phyloP scores from a whole-genome alignment of 2,329 filamentous ascomycete genomes.

The Fusarium nurragi region DNA sequence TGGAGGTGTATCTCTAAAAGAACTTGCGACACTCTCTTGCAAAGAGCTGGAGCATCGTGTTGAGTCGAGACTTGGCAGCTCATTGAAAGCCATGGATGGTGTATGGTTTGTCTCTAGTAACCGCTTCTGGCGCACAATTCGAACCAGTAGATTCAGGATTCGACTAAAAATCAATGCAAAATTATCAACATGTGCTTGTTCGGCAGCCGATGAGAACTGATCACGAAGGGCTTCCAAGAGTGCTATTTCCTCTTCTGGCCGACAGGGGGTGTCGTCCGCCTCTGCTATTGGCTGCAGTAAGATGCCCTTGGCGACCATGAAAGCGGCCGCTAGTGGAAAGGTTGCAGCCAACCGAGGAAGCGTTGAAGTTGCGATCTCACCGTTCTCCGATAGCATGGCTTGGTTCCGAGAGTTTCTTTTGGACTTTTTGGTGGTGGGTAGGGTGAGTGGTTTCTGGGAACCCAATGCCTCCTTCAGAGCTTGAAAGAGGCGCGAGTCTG shows the following conservation, averaged over 20 bases:
- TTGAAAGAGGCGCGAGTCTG: constrained; percentile 23
- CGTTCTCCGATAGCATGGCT: constrained; percentile 2
- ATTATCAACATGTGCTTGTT: constrained; percentile 34
- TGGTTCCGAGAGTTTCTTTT: background rate
- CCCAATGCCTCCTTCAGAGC: constrained; percentile 29
- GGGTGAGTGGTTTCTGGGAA: background rate
- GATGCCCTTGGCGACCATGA: constrained; percentile 32
- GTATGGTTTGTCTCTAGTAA: constrained; percentile 22
- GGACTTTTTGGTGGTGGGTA: background rate
- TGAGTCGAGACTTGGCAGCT: constrained; percentile 39
- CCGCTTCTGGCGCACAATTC: constrained; percentile 33
- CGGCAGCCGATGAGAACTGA: constrained; percentile 25
- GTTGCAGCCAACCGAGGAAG: constrained; percentile 34
- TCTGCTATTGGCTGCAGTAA: constrained; percentile 30
- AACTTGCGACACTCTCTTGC: constrained; percentile 26
- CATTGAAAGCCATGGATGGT: constrained; percentile 39
- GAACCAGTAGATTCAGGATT: constrained; percentile 26
- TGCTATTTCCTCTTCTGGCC: constrained; percentile 41
- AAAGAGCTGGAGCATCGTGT: constrained; percentile 37
- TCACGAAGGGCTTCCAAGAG: constrained; percentile 40
- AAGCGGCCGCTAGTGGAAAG: constrained; percentile 40
- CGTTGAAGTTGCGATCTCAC: constrained; percentile 7
- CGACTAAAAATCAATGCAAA: constrained; percentile 35
- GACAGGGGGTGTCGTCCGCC: constrained; percentile 4
- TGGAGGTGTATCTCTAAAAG: constrained; percentile 39